Conservation (phyloP, 2,329 filamentous ascomycete genomes). For the Pseudogymnoascus sp. region DNA sequence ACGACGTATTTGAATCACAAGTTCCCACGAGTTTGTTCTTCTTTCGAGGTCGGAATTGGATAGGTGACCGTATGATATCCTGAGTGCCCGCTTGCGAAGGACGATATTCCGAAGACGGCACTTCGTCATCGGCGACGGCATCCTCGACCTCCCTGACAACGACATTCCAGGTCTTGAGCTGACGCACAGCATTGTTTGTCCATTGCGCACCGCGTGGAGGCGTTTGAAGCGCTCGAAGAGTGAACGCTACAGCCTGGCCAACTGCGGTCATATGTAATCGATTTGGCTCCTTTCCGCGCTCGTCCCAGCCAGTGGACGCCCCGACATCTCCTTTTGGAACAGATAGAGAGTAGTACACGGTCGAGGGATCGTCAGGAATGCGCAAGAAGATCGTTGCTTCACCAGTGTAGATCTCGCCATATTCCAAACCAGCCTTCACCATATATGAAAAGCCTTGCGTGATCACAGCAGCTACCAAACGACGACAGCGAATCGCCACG, state of each 20-base stretch:
- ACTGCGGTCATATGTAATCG: neutral
- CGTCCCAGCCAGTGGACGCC: neutral
- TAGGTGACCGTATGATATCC: neutral
- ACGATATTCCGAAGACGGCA: neutral
- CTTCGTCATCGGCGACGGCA: constrained; percentile 1
- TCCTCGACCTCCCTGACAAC: constrained; percentile 6
- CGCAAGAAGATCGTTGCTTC: constrained; percentile 15
- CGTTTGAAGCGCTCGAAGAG: neutral
- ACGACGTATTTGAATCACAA: neutral
- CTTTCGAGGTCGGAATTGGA: neutral
- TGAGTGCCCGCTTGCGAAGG: neutral
- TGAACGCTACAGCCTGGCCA: neutral
- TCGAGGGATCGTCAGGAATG: constrained; percentile 9
- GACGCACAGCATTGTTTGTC: neutral
- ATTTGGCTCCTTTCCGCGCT: neutral
- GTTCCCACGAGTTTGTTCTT: neutral
- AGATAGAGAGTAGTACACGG: constrained; percentile 9
- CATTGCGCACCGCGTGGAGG: neutral
- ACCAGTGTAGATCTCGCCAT: constrained; percentile 24
- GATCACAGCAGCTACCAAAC: constrained; percentile 35
- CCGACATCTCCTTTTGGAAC: constrained; percentile 2
- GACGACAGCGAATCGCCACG: constrained; percentile 26
- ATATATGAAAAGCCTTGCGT: constrained; percentile 45
- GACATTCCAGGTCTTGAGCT: constrained; percentile 1
- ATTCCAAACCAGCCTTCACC: constrained; percentile 34